A percentile compares a stretch with the other conserved stretches of the same genome.
Evolutionary conservation across 106 monocot genomes (phyloP).

Genomic region (Platanthera zijinensis): DNA sequence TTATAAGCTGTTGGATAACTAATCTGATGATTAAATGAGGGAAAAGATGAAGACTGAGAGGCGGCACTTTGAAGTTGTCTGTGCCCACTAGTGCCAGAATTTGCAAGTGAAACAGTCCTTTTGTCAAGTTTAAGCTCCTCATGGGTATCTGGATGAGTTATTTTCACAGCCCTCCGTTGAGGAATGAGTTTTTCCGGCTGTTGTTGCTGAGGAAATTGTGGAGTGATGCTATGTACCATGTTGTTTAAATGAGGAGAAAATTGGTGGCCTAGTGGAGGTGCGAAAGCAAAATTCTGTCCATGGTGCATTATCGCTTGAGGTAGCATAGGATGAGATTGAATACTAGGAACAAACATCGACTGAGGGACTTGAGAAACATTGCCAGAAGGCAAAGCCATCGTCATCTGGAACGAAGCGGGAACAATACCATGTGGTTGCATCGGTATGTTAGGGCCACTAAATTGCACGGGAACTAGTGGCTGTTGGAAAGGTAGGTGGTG

Average conservation of each 20-base stretch:
- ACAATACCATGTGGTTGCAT: constrained; percentile 1
- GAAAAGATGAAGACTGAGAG: constrained; percentile 15
- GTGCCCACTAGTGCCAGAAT: constrained; percentile 10
- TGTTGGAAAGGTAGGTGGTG: constrained; percentile 40
- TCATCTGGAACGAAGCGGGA: constrained; percentile 24
- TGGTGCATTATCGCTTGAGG: constrained; percentile 72
- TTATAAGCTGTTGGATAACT: constrained; percentile 24
- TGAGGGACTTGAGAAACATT: constrained; percentile 43
- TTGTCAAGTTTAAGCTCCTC: constrained; percentile 29
- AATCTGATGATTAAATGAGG: constrained; percentile 20
- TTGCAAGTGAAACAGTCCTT: constrained; percentile 14
- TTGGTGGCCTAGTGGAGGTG: constrained; percentile 51
- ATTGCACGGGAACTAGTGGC: constrained; percentile 44
- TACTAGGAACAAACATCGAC: constrained; percentile 38
- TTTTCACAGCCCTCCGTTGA: constrained; percentile 18
- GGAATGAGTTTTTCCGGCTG: constrained; percentile 15
- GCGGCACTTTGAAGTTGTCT: constrained; percentile 14
- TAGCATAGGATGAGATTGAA: constrained; percentile 52
- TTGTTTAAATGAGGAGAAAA: constrained; percentile 39
- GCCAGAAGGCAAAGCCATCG: constrained; percentile 42
- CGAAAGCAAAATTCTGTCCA: constrained; percentile 46
- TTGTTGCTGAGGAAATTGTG: constrained; percentile 47
- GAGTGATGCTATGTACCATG: constrained; percentile 23
- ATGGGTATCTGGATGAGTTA: constrained; percentile 35
- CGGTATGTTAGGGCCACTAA: constrained; percentile 33